These are phyloP conservation scores for Gymnopilus junonius DNA, from an alignment of 768 basidiomycete genomes.

Conservation along the genomic window DNA sequence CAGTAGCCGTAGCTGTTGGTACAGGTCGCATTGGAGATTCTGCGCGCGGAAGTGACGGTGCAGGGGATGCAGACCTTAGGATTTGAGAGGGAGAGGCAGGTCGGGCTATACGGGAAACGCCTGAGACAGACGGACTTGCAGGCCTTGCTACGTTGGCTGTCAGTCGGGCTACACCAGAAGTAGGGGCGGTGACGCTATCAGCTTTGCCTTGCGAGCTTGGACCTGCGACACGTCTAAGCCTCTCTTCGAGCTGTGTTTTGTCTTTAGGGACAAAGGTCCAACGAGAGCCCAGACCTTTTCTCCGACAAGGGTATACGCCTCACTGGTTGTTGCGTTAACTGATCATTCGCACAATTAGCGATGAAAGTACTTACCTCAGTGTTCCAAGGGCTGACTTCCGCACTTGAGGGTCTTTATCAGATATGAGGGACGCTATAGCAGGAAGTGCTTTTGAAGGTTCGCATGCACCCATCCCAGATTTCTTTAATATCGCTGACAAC, in stretches of 20 bases:
- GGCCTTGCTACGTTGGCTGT: conserved; percentile 36
- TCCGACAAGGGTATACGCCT: conserved; percentile 83
- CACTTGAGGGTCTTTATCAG: conserved; percentile 88
- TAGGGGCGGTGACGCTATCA: conserved; percentile 41
- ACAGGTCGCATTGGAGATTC: conserved; percentile 46
- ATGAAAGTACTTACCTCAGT: conserved; percentile 61
- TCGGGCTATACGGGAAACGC: conserved; percentile 40
- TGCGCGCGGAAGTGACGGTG: conserved; percentile 37
- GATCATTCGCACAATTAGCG: conserved; percentile 3
- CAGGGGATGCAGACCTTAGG: conserved; percentile 47
- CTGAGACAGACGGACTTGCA: conserved; percentile 35
- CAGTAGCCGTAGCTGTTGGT: conserved; percentile 24
- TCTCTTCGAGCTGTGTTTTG: conserved; percentile 90
- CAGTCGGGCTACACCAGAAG: conserved; percentile 52
- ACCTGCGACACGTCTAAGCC: conserved; percentile 81
- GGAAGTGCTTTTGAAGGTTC: conserved; percentile 86
- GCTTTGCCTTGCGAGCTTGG: conserved; percentile 55
- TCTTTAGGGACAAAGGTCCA: conserved; percentile 81
- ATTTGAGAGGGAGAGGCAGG: conserved; percentile 52
- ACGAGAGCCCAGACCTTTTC: conserved; percentile 85
- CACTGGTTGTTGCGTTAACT: conserved; percentile 48
- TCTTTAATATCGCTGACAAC: conserved; percentile 73
- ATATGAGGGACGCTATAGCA: conserved; percentile 77
- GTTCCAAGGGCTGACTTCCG: conserved; percentile 84
- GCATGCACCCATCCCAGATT: conserved; percentile 81